Percentiles rank a stretch among this genome's conserved stretches.
These are phyloP conservation scores for Hibiscus mutabilis DNA, from an alignment of 345 rosid species.

Conservation along the genomic window DNA sequence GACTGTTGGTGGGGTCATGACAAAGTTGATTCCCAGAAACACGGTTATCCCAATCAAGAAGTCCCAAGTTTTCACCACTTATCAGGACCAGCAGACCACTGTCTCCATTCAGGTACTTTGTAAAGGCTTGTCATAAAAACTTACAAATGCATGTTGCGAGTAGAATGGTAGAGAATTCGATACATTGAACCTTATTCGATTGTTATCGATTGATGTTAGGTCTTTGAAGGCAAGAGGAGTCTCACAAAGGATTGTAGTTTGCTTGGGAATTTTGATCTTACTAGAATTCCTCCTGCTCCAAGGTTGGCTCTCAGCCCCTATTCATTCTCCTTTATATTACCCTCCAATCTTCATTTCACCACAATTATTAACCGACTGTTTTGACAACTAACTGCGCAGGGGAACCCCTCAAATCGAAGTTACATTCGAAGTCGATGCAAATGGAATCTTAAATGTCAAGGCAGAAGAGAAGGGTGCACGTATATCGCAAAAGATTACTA, in stretches of 20 bases:
- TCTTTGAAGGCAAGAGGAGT: conserved; percentile 98
- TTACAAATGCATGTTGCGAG: background rate
- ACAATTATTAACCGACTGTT: background rate
- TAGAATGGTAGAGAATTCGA: background rate
- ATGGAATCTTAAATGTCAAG: conserved; percentile 82
- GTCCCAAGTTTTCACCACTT: conserved; percentile 95
- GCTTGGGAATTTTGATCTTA: conserved; percentile 82
- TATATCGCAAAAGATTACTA: conserved; percentile 87
- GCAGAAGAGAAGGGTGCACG: conserved; percentile 94
- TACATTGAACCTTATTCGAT: background rate
- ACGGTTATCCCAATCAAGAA: conserved; percentile 97
- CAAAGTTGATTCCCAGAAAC: conserved; percentile 96
- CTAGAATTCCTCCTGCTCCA: conserved; percentile 86
- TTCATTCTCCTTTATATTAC: background rate
- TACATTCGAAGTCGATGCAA: conserved; percentile 92
- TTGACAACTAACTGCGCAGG: conserved; percentile 32
- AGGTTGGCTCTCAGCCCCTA: conserved; percentile 32
- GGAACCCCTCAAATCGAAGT: conserved; percentile 98
- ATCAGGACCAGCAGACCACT: conserved; percentile 97
- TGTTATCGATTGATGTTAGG: conserved; percentile 30
- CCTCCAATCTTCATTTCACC: background rate
- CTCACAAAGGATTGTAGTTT: conserved; percentile 85
- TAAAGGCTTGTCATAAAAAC: background rate
- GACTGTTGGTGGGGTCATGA: conserved; percentile 98
- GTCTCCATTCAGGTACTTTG: conserved; percentile 79